A percentile compares a stretch with the other conserved stretches of the same genome.
Conservation (phyloP, 106 monocot species). For the Vanilla planifolia region DNA sequence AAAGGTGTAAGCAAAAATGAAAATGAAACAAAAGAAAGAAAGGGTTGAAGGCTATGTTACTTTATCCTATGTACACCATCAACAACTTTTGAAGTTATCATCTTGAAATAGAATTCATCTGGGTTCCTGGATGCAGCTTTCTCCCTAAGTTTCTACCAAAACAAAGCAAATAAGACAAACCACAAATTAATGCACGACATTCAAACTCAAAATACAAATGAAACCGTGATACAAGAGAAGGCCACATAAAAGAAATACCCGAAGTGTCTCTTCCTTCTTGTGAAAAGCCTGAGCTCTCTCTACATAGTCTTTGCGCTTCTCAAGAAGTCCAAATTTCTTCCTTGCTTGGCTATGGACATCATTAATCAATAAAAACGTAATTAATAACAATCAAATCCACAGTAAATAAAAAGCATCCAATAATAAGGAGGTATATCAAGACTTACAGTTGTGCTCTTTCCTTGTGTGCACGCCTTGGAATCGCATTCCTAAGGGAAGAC, state of each 20-base stretch:
- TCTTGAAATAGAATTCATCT: constrained; percentile 97
- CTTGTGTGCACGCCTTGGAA: constrained; percentile 80
- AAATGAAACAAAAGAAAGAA: not conserved
- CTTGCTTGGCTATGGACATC: constrained; percentile 42
- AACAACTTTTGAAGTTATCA: constrained; percentile 64
- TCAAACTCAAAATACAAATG: not conserved
- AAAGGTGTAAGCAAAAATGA: not conserved
- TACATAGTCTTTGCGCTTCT: constrained; percentile 97
- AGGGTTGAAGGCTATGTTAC: constrained; percentile 18
- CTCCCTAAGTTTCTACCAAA: constrained; percentile 66
- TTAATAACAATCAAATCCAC: not conserved
- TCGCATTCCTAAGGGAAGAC: constrained; percentile 85
- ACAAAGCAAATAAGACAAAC: constrained; percentile 1
- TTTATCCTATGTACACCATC: constrained; percentile 66
- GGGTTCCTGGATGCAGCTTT: constrained; percentile 83
- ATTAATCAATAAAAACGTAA: not conserved
- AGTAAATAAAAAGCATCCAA: not conserved
- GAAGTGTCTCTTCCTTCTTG: constrained; percentile 66
- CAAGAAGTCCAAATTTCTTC: constrained; percentile 90
- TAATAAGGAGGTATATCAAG: not conserved
- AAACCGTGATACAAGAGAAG: not conserved
- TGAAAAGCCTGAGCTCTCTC: constrained; percentile 69
- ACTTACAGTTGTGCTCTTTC: constrained; percentile 93
- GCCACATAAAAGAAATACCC: constrained; percentile 17
- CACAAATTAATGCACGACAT: not conserved